Evolutionary conservation across 2,329 filamentous ascomycete species (phyloP), one percentile per base, ranked within the genome.

Genomic region (Camptophora hylomeconis): DNA sequence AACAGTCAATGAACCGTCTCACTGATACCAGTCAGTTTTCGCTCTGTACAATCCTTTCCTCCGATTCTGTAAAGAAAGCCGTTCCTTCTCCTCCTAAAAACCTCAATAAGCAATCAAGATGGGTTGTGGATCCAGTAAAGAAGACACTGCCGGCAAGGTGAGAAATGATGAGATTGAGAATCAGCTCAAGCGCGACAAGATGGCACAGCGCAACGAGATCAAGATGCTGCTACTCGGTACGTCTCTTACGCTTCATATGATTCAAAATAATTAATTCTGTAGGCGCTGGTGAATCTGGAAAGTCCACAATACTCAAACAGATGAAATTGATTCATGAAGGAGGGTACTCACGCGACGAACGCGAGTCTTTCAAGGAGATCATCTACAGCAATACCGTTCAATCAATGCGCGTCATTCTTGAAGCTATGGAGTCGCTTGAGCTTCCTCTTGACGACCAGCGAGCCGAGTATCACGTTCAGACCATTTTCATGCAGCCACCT

Each of bases 81-180:
- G n/a, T n/a, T n/a, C n/a, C n/a, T n/a, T n/a, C n/a, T n/a, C n/a
- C n/a, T n/a, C n/a, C n/a, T n/a, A n/a, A n/a, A n/a, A n/a, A n/a
- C n/a, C n/a, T n/a, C n/a, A n/a, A n/a, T n/a, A 32, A 29, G 45
- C 58, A 61, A 65, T 56, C 78, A 84, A 68, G 51, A 98, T 98
- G 89, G 89, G 89, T 75, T 98, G 89, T 61, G 87, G 87, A 64
- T 92, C 94, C 83, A 95, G 87, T 60, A 93, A 89, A 55, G 89
- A 95, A 69, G 89, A 95, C 67, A 94, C 94, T 79, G 89, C 95
- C 84, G 87, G 89, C 65, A 95, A 94, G 81, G 82, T 84, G 69
- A 79, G 89, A 49, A 95, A 98, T 58, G 89, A 98, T 72, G 87
- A 95, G 75, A 98, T 98, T 54, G 89, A 98, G 65, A 95, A 94